These are phyloP conservation scores for Fusarium algeriense DNA, from an alignment of 2,329 filamentous ascomycete genomes.

Conservation along the genomic window DNA sequence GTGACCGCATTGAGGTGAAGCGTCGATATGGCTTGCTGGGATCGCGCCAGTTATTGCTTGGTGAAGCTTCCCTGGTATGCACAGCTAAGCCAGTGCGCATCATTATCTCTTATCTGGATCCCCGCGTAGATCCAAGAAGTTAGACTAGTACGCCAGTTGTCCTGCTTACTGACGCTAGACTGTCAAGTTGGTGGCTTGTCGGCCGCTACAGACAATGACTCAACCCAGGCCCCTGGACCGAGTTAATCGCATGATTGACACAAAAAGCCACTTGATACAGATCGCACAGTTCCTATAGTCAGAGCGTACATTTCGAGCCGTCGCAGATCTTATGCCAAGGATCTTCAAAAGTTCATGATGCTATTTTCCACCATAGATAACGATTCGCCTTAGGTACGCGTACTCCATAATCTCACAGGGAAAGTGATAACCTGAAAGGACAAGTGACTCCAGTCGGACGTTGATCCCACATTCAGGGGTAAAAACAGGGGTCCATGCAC, in stretches of 20 bases:
- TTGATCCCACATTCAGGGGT: background rate
- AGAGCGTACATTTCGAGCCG: background rate
- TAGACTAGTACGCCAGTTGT: no score
- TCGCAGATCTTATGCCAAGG: background rate
- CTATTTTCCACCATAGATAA: background rate
- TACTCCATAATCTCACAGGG: background rate
- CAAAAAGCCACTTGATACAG: background rate
- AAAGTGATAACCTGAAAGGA: no score
- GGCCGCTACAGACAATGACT: background rate
- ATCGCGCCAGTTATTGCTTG: no score
- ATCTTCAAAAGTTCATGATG: background rate
- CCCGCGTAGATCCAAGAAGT: background rate
- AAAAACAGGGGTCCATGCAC: background rate
- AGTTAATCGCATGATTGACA: background rate
- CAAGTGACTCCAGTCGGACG: background rate
- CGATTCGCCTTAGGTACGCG: no score
- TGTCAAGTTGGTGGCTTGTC: background rate
- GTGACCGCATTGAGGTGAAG: background rate
- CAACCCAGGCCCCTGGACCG: background rate
- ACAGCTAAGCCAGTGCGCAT: background rate
- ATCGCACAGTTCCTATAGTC: background rate
- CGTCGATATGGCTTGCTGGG: background rate
- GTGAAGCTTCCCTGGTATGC: background rate
- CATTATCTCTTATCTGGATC: background rate
- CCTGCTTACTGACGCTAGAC: background rate